Evolutionary conservation across 345 rosid genomes (phyloP).

Genomic region (Crucihimalaya himalaica): DNA sequence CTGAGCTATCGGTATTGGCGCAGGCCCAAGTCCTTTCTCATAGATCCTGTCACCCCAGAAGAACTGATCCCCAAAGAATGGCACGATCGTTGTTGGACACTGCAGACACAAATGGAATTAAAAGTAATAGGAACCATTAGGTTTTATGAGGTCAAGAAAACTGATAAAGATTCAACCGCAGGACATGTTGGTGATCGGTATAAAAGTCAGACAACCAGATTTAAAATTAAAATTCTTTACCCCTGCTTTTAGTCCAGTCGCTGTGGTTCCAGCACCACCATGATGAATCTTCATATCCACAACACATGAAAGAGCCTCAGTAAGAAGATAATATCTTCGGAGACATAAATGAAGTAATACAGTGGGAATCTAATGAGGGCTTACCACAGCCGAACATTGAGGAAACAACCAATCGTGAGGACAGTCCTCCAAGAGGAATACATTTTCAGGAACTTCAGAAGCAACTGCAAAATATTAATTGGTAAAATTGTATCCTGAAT

Average conservation of each 20-base stretch:
- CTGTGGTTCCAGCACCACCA: constrained; percentile 99
- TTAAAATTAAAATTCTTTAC: constrained; percentile 43
- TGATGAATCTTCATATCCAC: constrained; percentile 77
- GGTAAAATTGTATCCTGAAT: neutral
- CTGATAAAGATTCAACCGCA: neutral
- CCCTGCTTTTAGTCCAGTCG: constrained; percentile 94
- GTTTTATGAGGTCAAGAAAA: constrained; percentile 2
- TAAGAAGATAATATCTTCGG: neutral
- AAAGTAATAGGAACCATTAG: neutral
- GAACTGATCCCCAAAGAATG: constrained; percentile 98
- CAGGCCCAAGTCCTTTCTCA: constrained; percentile 77
- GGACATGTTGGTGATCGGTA: neutral
- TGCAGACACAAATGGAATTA: constrained; percentile 35
- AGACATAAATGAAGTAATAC: constrained; percentile 4
- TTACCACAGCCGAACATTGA: constrained; percentile 95
- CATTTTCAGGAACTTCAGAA: constrained; percentile 61
- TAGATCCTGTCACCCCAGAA: constrained; percentile 92
- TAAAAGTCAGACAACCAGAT: too few species aligned
- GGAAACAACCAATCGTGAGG: constrained; percentile 99
- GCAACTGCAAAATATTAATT: constrained; percentile 53
- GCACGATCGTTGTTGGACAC: constrained; percentile 97
- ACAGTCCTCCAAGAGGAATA: constrained; percentile 85
- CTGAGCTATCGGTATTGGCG: constrained; percentile 78
- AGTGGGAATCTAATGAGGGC: constrained; percentile 2
- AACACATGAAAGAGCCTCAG: constrained; percentile 12